Percentiles rank a stretch among this genome's conserved stretches.
Conservation (phyloP, 2,329 filamentous ascomycete genomes). For the Pezicula rhizophila region DNA sequence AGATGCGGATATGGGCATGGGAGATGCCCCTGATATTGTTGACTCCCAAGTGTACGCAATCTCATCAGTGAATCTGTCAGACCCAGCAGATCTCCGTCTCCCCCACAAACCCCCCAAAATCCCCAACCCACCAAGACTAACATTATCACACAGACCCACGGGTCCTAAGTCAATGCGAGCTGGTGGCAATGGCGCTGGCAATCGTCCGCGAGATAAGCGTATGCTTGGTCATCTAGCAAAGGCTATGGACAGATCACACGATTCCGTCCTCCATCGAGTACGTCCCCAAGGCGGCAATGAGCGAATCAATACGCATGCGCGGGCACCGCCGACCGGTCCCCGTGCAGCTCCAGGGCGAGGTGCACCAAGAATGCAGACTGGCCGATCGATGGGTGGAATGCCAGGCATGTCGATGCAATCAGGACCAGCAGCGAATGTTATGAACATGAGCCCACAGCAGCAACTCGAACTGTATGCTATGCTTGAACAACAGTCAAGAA, state of each 20-base stretch:
- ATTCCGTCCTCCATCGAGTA: constrained; percentile 75
- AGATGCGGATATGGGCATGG: constrained; percentile 66
- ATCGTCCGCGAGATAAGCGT: constrained; percentile 64
- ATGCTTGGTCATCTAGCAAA: constrained; percentile 82
- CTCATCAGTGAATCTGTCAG: constrained; percentile 6
- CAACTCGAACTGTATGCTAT: constrained; percentile 70
- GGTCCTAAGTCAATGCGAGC: constrained; percentile 94
- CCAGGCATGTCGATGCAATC: constrained; percentile 33
- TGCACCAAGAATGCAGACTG: constrained; percentile 32
- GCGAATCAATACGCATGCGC: constrained; percentile 72
- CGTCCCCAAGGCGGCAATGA: constrained; percentile 66
- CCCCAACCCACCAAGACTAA: constrained; percentile 31
- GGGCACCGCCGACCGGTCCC: constrained; percentile 67
- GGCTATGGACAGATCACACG: constrained; percentile 70
- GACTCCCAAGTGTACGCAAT: constrained; percentile 50
- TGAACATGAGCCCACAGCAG: constrained; percentile 57
- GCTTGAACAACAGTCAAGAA: constrained; percentile 79
- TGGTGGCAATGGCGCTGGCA: constrained; percentile 36
- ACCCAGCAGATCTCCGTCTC: constrained; percentile 5
- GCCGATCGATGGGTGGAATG: constrained; percentile 42
- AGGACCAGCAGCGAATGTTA: constrained; percentile 35
- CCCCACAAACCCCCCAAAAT: constrained; percentile 8
- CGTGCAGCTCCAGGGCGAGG: constrained; percentile 39
- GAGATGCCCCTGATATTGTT: constrained; percentile 28
- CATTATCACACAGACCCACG: constrained; percentile 61